These are phyloP conservation scores for Aspergillus sp. DNA, from an alignment of 2,329 filamentous ascomycete genomes.

Conservation along the genomic window DNA sequence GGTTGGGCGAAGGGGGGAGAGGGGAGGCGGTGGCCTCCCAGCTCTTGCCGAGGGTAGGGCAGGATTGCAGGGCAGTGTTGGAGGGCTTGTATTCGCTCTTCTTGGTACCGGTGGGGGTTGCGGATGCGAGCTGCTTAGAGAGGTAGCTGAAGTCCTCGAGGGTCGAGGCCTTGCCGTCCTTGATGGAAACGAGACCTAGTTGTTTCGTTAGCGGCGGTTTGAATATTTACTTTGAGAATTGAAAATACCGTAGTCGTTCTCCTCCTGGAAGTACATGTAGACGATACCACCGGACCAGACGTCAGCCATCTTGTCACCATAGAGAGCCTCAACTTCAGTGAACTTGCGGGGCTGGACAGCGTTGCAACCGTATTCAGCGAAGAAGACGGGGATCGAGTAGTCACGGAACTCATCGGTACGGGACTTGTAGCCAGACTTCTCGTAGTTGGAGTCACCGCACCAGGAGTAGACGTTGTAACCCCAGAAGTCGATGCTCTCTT, in stretches of 20 bases:
- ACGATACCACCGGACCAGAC: slow-evolving; percentile 95
- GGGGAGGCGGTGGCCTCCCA: slow-evolving; percentile 67
- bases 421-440: slow-evolving; percentile 73
- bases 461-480: slow-evolving; percentile 99
- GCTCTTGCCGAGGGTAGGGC: slow-evolving; percentile 62
- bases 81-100: slow-evolving; percentile 67
- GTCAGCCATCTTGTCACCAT: slow-evolving; percentile 72
- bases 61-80: slow-evolving; percentile 66
- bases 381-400: slow-evolving; percentile 93
- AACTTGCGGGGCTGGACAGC: slow-evolving; percentile 69
- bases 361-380: slow-evolving; percentile 97
- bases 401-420: slow-evolving; percentile 81
- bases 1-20: slow-evolving; percentile 79
- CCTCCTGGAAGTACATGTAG: slow-evolving; percentile 95
- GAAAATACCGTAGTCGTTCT: slow-evolving; percentile 73
- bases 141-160: slow-evolving; percentile 73
- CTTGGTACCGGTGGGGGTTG: slow-evolving; percentile 64
- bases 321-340: slow-evolving; percentile 79
- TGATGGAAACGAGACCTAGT: slow-evolving; percentile 65
- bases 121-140: slow-evolving; percentile 65
- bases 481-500: slow-evolving; percentile 85
- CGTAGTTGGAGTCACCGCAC: slow-evolving; percentile 81
- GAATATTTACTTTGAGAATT: slow-evolving; percentile 15
- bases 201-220: slow-evolving; percentile 36
- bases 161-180: slow-evolving; percentile 60